Evolutionary conservation across 2,329 filamentous ascomycete species (phyloP).

Genomic region (Xylariaceae sp.): DNA sequence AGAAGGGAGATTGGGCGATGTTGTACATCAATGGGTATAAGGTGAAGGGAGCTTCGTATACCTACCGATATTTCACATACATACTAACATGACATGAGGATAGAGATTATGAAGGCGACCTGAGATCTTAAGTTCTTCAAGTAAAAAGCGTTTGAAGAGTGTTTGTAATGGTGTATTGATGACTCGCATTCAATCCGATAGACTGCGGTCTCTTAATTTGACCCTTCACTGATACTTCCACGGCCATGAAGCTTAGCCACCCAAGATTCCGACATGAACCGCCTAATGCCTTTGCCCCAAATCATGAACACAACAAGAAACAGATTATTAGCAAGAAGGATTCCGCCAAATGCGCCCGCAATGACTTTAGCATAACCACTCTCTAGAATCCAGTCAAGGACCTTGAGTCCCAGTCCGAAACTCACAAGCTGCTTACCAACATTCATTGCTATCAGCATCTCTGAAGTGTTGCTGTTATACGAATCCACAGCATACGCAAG

Average conservation of each 20-base stretch:
- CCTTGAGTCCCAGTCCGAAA: conserved; percentile 50
- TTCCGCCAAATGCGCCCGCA: conserved; percentile 45
- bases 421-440: conserved; percentile 56
- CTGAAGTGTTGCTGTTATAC: conserved; percentile 57
- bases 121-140: not conserved
- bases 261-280: conserved; percentile 43
- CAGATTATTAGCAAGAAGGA: conserved; percentile 50
- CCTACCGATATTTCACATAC: no score
- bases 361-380: conserved; percentile 52
- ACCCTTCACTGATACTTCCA: conserved; percentile 6
- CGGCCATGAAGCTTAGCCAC: conserved; percentile 43
- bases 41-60: no score
- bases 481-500: conserved; percentile 61
- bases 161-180: not conserved
- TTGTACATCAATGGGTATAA: no score
- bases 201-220: not conserved
- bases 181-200: not conserved
- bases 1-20: no score
- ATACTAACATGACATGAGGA: no score
- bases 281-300: conserved; percentile 48
- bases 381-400: conserved; percentile 49
- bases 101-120: not conserved
- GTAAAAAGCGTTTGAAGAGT: not conserved
- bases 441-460: conserved; percentile 62
- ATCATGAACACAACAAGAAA: conserved; percentile 48